Evolutionary conservation across 2,329 filamentous ascomycete genomes (phyloP).

Genomic region (Neopestalotiopsis sp.): DNA sequence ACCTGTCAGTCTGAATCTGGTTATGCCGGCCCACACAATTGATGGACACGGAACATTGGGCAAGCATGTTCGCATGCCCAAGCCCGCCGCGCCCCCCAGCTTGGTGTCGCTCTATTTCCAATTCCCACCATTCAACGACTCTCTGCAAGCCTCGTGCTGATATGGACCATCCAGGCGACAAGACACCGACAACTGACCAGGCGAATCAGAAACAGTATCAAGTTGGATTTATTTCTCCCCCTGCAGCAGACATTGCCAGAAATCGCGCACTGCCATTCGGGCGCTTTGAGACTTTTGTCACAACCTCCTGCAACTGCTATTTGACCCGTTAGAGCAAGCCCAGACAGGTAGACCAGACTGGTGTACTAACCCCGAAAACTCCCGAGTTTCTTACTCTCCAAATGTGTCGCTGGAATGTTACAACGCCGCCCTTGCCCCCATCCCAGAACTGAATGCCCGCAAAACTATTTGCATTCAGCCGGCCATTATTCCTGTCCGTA

Average conservation of each 20-base stretch:
- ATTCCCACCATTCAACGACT: background rate
- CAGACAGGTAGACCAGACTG: background rate
- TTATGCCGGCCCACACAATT: background rate
- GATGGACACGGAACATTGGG: background rate
- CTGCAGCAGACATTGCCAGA: background rate
- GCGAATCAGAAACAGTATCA: background rate
- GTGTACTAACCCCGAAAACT: background rate
- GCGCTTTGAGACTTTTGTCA: background rate
- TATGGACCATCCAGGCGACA: background rate
- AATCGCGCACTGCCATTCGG: background rate
- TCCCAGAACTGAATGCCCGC: background rate
- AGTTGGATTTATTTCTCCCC: background rate
- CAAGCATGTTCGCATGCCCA: background rate
- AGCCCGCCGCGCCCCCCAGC: background rate
- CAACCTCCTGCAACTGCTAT: background rate
- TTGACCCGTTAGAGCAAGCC: background rate
- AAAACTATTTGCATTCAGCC: background rate
- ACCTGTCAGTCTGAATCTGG: background rate
- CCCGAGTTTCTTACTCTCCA: background rate
- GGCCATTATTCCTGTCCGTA: background rate
- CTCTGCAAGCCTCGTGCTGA: background rate
- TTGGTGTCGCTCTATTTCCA: background rate
- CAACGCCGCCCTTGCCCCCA: background rate
- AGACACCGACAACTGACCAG: background rate
- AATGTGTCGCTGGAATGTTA: background rate